Evolutionary conservation across 352 stramenopile species (phyloP).

Genomic region (Pythium sukuiense): DNA sequence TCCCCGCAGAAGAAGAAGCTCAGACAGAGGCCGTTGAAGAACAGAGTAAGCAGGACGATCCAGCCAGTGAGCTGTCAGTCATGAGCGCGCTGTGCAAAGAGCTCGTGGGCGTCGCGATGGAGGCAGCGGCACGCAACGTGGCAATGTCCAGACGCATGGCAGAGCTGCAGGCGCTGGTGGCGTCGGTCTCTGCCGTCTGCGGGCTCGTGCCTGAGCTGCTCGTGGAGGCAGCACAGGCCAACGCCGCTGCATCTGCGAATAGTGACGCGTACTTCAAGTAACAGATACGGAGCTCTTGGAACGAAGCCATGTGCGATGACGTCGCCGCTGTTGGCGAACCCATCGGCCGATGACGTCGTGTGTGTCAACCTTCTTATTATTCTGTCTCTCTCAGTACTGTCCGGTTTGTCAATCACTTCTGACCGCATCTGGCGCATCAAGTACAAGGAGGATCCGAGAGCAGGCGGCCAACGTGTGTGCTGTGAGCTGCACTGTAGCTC

Average conservation of each 20-base stretch:
- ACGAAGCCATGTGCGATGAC: conserved; percentile 12
- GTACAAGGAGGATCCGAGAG: conserved; percentile 1
- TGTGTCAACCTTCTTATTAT: conserved; percentile 13
- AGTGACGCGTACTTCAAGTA: neutral
- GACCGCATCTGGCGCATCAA: neutral
- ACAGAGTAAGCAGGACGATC: neutral
- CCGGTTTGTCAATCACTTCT: conserved; percentile 17
- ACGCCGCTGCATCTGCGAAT: neutral
- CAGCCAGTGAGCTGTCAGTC: neutral
- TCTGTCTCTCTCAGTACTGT: conserved; percentile 21
- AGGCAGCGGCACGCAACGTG: conserved; percentile 28
- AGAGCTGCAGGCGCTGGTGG: conserved; percentile 34
- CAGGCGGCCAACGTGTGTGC: neutral
- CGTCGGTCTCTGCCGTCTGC: conserved; percentile 34
- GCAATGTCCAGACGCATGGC: conserved; percentile 11
- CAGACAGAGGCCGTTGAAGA: neutral
- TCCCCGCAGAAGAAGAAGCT: neutral
- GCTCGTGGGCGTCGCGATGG: conserved; percentile 20
- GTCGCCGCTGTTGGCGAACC: conserved; percentile 7
- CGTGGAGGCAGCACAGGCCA: neutral
- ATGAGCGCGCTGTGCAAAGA: neutral
- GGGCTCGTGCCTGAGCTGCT: conserved; percentile 9
- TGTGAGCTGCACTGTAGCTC: neutral
- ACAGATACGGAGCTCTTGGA: neutral
- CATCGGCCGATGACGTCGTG: conserved; percentile 22